A percentile compares a stretch with the other conserved stretches of the same genome.
Evolutionary conservation across 768 basidiomycete species (phyloP).

Genomic region (Kwoniella pini): DNA sequence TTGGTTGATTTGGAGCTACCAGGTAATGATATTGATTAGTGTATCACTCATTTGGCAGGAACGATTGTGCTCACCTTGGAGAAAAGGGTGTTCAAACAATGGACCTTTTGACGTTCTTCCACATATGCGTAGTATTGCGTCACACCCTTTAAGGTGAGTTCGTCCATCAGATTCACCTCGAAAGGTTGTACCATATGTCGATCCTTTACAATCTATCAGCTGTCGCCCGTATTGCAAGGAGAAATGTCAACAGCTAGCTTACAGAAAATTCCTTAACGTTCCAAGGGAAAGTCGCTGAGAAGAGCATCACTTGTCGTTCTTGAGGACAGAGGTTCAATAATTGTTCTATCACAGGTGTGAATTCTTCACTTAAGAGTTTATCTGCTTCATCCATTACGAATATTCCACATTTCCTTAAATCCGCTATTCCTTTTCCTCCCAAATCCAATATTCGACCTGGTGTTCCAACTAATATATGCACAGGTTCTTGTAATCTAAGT

Average conservation of each 20-base stretch:
- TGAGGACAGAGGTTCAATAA: slow-evolving; percentile 78
- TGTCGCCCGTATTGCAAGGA: not conserved
- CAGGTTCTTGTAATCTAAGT: slow-evolving; percentile 79
- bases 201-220: slow-evolving; percentile 29
- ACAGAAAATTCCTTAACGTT: slow-evolving; percentile 99
- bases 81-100: slow-evolving; percentile 98
- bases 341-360: slow-evolving; percentile 97
- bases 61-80: slow-evolving; percentile 70
- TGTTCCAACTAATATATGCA: slow-evolving; percentile 96
- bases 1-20: slow-evolving; percentile 98
- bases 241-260: slow-evolving; percentile 26
- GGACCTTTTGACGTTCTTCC: slow-evolving; percentile 98
- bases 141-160: slow-evolving; percentile 95
- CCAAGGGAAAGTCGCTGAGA: slow-evolving; percentile 98
- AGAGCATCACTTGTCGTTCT: slow-evolving; percentile 95
- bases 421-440: slow-evolving; percentile 87
- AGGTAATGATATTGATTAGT: no score
- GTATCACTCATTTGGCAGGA: no score
- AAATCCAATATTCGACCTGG: slow-evolving; percentile 95
- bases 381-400: slow-evolving; percentile 99
- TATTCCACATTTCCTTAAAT: slow-evolving; percentile 88
- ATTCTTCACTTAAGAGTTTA: slow-evolving; percentile 95
- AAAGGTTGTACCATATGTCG: slow-evolving; percentile 87
- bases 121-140: slow-evolving; percentile 99
- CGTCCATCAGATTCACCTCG: slow-evolving; percentile 99